Conservation (phyloP, 352 stramenopile genomes). For the Pythium rhizo-oryzae region DNA sequence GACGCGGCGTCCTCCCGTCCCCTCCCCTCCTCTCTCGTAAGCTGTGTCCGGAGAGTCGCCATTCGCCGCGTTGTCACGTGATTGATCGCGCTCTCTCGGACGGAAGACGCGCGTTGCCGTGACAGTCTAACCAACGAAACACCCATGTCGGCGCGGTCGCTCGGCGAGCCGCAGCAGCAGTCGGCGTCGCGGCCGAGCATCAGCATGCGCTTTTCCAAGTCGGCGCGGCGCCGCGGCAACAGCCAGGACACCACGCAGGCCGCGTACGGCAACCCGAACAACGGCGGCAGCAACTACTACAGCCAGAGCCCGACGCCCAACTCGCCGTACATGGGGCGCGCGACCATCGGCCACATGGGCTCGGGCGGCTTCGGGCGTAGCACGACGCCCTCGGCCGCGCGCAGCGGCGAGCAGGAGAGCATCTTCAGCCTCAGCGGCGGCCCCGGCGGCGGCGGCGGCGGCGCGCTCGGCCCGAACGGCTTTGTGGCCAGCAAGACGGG, state of each 20-base stretch:
- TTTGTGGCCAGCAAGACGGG: constrained; percentile 86
- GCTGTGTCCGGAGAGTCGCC: too few species aligned
- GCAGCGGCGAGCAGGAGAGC: constrained; percentile 23
- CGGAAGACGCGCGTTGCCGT: too few species aligned
- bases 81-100: too few species aligned
- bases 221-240: constrained; percentile 62
- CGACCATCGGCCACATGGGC: constrained; percentile 53
- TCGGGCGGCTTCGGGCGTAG: constrained; percentile 13
- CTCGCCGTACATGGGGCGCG: constrained; percentile 41
- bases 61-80: too few species aligned
- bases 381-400: constrained; percentile 25
- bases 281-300: constrained; percentile 29
- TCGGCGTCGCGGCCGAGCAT: constrained; percentile 37
- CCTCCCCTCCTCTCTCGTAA: too few species aligned
- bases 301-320: constrained; percentile 48
- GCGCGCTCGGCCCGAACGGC: constrained; percentile 20
- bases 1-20: too few species aligned
- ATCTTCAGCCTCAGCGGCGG: constrained; percentile 43
- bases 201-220: constrained; percentile 72
- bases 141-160: constrained; percentile 20
- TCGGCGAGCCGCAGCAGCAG: constrained; percentile 31
- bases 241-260: constrained; percentile 56
- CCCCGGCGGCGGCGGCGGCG: constrained; percentile 1
- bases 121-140: too few species aligned
- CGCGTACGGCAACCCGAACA: constrained; percentile 32